Conservation (phyloP, 1,284 basidiomycete genomes). For the Microbotryum violaceum region DNA sequence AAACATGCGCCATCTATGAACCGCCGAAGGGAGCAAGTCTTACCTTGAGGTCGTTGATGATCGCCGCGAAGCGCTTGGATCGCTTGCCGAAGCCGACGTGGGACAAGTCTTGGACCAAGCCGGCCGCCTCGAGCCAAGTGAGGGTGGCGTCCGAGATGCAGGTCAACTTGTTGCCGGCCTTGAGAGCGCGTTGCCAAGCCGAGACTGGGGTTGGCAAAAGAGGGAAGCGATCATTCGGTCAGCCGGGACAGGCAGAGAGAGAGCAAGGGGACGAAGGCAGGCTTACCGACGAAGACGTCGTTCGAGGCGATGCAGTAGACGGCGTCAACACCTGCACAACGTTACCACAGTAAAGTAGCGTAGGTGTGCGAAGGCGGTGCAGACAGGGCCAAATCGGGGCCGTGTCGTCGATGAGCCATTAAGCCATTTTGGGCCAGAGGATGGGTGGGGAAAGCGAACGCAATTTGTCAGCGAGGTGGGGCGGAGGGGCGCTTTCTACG, state of each 20-base stretch:
- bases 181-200: conserved; percentile 59
- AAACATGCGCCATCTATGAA: not conserved
- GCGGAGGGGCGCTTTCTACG: no score
- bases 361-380: no score
- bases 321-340: conserved; percentile 33
- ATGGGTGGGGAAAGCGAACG: no score
- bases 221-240: not conserved
- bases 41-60: conserved; percentile 59
- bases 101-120: conserved; percentile 56
- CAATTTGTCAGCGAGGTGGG: no score
- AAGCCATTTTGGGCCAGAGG: no score
- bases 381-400: no score
- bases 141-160: conserved; percentile 60
- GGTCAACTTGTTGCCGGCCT: conserved; percentile 59
- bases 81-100: conserved; percentile 54
- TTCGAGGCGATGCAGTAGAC: conserved; percentile 54
- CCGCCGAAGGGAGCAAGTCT: conserved; percentile 4
- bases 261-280: conserved; percentile 43
- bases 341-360: conserved; percentile 46
- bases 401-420: no score
- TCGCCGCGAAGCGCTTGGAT: conserved; percentile 60
- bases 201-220: conserved; percentile 3
- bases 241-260: not conserved
- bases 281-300: conserved; percentile 57
- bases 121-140: conserved; percentile 57